Evolutionary conservation across 352 stramenopile genomes (phyloP).

Genomic region (Detonula confervacea): DNA sequence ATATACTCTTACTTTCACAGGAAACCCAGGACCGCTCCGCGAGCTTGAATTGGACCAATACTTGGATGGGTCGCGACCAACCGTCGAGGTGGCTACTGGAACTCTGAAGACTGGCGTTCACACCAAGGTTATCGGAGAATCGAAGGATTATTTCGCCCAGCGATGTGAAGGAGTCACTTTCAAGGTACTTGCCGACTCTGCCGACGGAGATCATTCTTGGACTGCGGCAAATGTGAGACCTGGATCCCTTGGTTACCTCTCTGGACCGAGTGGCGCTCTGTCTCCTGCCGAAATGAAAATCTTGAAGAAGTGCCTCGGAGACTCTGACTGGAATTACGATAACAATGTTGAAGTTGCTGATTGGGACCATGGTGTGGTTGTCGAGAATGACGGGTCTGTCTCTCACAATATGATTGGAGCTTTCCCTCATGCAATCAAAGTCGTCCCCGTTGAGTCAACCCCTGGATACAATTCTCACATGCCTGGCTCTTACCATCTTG

Average conservation of each 20-base stretch:
- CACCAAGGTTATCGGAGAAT: constrained; percentile 70
- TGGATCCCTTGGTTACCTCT: constrained; percentile 62
- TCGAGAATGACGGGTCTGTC: constrained; percentile 45
- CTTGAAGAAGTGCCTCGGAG: constrained; percentile 81
- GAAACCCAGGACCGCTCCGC: constrained; percentile 71
- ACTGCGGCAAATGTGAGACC: constrained; percentile 41
- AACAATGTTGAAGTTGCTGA: constrained; percentile 84
- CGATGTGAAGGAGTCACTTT: constrained; percentile 75
- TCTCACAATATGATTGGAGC: constrained; percentile 65
- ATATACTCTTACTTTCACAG: constrained; percentile 76
- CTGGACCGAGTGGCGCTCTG: constrained; percentile 44
- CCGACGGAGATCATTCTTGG: constrained; percentile 42
- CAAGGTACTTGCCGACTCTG: constrained; percentile 59
- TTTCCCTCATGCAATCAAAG: constrained; percentile 66
- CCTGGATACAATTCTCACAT: constrained; percentile 44
- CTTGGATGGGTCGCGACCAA: constrained; percentile 72
- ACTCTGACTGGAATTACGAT: constrained; percentile 73
- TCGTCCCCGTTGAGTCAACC: constrained; percentile 43
- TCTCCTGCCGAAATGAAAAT: constrained; percentile 58
- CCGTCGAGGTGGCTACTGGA: constrained; percentile 57
- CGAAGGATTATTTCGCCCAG: constrained; percentile 73
- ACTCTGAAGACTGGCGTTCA: constrained; percentile 42
- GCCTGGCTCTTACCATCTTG: constrained; percentile 58
- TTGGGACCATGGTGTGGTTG: constrained; percentile 75
- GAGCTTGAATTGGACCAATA: constrained; percentile 74